Base-by-base conservation (phyloP, 805 yeast species). In the Kluyveromyces lactis region DNA sequence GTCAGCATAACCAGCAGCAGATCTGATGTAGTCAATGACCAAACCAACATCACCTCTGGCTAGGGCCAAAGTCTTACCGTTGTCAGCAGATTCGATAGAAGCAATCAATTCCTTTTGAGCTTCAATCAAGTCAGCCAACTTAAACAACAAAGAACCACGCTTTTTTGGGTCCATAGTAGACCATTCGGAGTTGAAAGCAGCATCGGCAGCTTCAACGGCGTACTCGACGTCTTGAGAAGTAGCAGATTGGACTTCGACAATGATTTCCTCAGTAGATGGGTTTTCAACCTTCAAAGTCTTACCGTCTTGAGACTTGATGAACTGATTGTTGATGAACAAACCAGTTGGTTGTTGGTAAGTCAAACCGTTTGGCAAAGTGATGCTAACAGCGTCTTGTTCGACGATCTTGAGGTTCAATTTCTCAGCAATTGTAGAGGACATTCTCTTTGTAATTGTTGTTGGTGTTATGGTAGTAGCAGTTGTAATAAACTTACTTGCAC, bases 281-380 rank as follows among this genome's bases (percentile, higher is more conserved):
- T 70, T 64, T 39, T 73, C 72, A 12, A 71, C 74, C 4, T 65
- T 56, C 42, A 82, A 66, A n/a, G 78, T 75, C 53, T 73, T 67
- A 40, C 72, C 74, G 40, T 73, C 72, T 26, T 64, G 62, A 6
- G 84, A 71, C 36, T 66, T 52, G 41, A 81, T 79, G 54, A 82
- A 86, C 61, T 85, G 85, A 63, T 85, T 85, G 69, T 86, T 81
- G 61, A 89, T 86, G 71, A 85, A 89, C 52, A 89, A 67, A 47
- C 96, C 96, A 9, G 83, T 79, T 52, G 95, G 95, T 67, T 84
- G 94, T 38, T 75, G 70, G 56, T 81, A 82, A 26, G 69, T 64
- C 24, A 65, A 49, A 19, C 89, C 89, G 47, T 77, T 80, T 45
- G 89, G 87, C 44, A 79, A 64, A 7, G 70, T 72, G 47, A 81